Evolutionary conservation across 2,329 filamentous ascomycete genomes (phyloP).

Genomic region (Aspergillus alliaceus): DNA sequence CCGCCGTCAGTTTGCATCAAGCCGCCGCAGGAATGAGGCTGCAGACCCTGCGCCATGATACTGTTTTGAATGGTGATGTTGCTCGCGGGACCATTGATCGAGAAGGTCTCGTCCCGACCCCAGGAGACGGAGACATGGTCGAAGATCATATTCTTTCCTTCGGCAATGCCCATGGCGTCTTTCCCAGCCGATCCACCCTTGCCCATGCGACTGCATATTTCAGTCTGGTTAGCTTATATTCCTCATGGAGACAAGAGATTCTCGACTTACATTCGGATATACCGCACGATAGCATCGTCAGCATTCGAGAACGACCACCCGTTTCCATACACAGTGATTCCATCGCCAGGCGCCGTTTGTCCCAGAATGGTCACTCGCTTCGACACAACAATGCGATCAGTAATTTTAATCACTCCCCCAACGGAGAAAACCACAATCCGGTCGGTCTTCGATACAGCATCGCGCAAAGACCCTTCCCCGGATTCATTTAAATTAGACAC

Average conservation of each 20-base stretch:
- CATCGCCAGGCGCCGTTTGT: conserved; percentile 52
- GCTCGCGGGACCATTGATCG: conserved; percentile 48
- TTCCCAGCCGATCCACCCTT: conserved; percentile 53
- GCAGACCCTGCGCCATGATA: conserved; percentile 56
- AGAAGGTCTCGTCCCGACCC: conserved; percentile 59
- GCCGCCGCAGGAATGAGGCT: conserved; percentile 55
- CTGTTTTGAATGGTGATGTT: conserved; percentile 55
- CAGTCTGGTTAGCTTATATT: neutral
- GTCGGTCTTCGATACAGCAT: conserved; percentile 50
- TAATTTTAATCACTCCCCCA: conserved; percentile 52
- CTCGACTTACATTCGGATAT: conserved; percentile 51
- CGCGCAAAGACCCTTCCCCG: conserved; percentile 51
- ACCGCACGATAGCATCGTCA: conserved; percentile 55
- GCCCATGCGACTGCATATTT: conserved; percentile 25
- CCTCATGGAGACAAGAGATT: neutral
- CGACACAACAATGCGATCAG: conserved; percentile 47
- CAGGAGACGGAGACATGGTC: conserved; percentile 56
- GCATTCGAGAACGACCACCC: conserved; percentile 54
- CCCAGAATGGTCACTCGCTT: conserved; percentile 53
- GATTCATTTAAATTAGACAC: conserved; percentile 52
- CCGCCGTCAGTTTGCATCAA: conserved; percentile 35
- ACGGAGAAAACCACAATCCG: conserved; percentile 54
- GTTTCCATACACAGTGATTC: conserved; percentile 56
- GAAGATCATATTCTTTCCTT: conserved; percentile 56
- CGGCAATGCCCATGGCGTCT: conserved; percentile 55